A percentile compares a stretch with the other conserved stretches of the same genome.
Evolutionary conservation across 208 protist genomes (phyloP).

Genomic region (Perkinsela sp.): DNA sequence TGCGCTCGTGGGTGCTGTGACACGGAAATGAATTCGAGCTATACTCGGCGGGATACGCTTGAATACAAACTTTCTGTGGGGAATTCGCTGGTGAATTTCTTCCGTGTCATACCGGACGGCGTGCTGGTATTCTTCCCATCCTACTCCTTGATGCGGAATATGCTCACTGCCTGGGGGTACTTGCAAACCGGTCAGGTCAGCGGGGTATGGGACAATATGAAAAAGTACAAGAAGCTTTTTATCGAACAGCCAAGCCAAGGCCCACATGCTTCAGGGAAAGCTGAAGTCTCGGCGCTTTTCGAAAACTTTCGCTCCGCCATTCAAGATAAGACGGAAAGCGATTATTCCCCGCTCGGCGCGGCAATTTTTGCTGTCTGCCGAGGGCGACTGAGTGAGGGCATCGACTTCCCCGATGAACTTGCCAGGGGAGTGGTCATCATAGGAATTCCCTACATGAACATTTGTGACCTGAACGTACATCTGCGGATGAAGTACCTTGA

Average conservation of each 20-base stretch:
- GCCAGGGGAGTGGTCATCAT: constrained; percentile 75
- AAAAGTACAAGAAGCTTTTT: constrained; percentile 43
- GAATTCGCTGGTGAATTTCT: constrained; percentile 48
- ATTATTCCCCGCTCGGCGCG: constrained; percentile 21
- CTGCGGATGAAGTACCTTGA: constrained; percentile 35
- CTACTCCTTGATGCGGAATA: constrained; percentile 34
- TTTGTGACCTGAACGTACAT: constrained; percentile 52
- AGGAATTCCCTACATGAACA: constrained; percentile 71
- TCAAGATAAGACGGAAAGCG: constrained; percentile 20
- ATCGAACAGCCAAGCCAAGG: constrained; percentile 25
- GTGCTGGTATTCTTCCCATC: constrained; percentile 88
- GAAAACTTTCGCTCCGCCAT: constrained; percentile 10
- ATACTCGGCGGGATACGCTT: constrained; percentile 23
- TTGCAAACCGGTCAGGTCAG: constrained; percentile 11
- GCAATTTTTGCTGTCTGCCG: constrained; percentile 80
- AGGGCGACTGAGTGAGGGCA: constrained; percentile 84
- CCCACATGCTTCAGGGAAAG: constrained; percentile 2
- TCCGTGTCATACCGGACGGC: constrained; percentile 62
- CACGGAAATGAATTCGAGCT: constrained; percentile 44
- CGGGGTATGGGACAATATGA: constrained; percentile 44
- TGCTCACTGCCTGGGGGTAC: constrained; percentile 30
- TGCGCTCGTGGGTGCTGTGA: constrained; percentile 26
- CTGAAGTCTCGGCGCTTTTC: constrained; percentile 17
- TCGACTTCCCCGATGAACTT: constrained; percentile 82
- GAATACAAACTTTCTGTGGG: constrained; percentile 44